Evolutionary conservation across 371 early-diverging fungal species (phyloP).

Genomic region (Mortierella sp.): DNA sequence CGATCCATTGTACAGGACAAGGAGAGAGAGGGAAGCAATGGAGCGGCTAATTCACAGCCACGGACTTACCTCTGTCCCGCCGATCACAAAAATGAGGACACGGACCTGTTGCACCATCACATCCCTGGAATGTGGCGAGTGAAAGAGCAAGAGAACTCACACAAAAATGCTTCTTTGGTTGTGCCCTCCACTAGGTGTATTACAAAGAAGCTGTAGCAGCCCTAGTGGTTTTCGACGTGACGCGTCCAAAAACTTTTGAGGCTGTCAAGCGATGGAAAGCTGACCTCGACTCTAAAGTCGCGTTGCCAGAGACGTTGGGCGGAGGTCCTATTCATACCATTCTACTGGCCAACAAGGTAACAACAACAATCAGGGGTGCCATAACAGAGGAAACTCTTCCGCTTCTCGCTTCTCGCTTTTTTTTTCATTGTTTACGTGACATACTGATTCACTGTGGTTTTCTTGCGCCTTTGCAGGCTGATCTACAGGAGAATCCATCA

Average conservation of each 20-base stretch:
- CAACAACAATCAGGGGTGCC: neutral
- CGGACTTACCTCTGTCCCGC: too few relatives aligned
- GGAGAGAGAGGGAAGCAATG: too few relatives aligned
- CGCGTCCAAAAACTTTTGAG: constrained; percentile 75
- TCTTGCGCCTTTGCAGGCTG: constrained; percentile 15
- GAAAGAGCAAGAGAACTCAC: too few relatives aligned
- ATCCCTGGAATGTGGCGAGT: too few relatives aligned
- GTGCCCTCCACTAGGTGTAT: constrained; percentile 61
- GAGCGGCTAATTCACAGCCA: too few relatives aligned
- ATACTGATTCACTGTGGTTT: neutral
- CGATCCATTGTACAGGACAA: too few relatives aligned
- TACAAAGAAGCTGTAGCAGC: constrained; percentile 85
- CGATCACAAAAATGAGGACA: too few relatives aligned
- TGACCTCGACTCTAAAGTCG: constrained; percentile 71
- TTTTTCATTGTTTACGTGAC: neutral
- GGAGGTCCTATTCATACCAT: constrained; percentile 71
- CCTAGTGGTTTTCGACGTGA: constrained; percentile 82
- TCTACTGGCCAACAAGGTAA: constrained; percentile 73
- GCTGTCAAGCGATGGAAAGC: constrained; percentile 80
- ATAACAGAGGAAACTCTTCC: neutral
- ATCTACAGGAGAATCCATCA: constrained; percentile 29
- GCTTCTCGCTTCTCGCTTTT: too few relatives aligned
- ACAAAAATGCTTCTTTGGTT: too few relatives aligned
- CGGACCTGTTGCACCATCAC: too few relatives aligned
- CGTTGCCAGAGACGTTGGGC: constrained; percentile 59